Evolutionary conservation across 768 basidiomycete species (phyloP).

Genomic region (Lanmaoa pseudosensibilis): DNA sequence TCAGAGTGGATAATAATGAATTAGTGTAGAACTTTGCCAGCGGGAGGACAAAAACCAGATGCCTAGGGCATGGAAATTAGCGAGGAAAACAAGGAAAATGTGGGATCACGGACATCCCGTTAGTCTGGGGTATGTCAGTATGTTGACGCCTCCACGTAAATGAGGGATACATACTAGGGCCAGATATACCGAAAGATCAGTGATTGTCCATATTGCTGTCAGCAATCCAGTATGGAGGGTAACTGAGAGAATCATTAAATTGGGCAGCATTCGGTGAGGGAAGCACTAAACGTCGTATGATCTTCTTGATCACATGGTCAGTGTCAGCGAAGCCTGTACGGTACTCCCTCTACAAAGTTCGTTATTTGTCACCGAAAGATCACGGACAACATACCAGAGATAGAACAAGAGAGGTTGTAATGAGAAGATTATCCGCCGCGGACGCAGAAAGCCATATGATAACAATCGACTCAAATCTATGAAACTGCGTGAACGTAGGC

Average conservation of each 20-base stretch:
- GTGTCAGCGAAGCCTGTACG: slow-evolving; percentile 39
- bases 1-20: slow-evolving; percentile 35
- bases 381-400: slow-evolving; percentile 38
- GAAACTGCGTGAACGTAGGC: slow-evolving; percentile 28
- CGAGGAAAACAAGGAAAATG: background rate
- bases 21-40: slow-evolving; percentile 39
- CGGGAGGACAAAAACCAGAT: slow-evolving; percentile 33
- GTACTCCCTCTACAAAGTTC: slow-evolving; percentile 31
- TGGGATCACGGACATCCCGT: slow-evolving; percentile 17
- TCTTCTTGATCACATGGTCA: slow-evolving; percentile 38
- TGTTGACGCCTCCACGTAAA: background rate
- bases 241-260: slow-evolving; percentile 23
- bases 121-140: slow-evolving; percentile 19
- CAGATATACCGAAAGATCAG: slow-evolving; percentile 33
- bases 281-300: slow-evolving; percentile 32
- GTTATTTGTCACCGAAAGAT: background rate
- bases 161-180: slow-evolving; percentile 14
- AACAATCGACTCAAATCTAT: slow-evolving; percentile 31
- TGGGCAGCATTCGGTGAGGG: background rate
- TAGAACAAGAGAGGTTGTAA: slow-evolving; percentile 42
- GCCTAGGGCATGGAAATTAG: slow-evolving; percentile 14
- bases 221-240: slow-evolving; percentile 42
- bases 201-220: slow-evolving; percentile 38
- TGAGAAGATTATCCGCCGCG: slow-evolving; percentile 47
- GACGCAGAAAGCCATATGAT: slow-evolving; percentile 47